These are phyloP conservation scores for Blastobotrys muscicola DNA, from an alignment of 805 yeast genomes.

Conservation along the genomic window DNA sequence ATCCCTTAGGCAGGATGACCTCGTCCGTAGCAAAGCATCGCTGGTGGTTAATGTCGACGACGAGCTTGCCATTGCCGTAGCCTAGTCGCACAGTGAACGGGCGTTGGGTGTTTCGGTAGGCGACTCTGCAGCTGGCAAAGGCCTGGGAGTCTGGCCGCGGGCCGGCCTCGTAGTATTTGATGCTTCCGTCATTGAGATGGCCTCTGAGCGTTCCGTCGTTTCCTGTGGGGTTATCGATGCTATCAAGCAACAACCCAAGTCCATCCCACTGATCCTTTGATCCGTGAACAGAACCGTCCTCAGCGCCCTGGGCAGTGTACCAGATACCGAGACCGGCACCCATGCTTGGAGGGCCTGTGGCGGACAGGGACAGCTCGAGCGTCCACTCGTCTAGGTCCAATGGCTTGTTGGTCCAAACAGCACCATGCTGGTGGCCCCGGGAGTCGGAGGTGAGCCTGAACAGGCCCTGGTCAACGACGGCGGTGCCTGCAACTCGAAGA, in stretches of 20 bases:
- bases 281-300: constrained; percentile 30
- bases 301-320: constrained; percentile 22
- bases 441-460: constrained; percentile 2
- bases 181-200: constrained; percentile 32
- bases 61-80: constrained; percentile 23
- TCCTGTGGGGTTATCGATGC: constrained; percentile 12
- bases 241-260: constrained; percentile 30
- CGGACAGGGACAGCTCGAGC: constrained; percentile 24
- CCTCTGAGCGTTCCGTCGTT: constrained; percentile 28
- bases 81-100: constrained; percentile 24
- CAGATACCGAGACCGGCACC: constrained; percentile 32
- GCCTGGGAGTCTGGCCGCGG: constrained; percentile 24
- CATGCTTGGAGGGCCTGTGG: constrained; percentile 23
- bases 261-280: constrained; percentile 32
- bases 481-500: no score
- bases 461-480: no score
- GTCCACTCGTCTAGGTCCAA: constrained; percentile 28
- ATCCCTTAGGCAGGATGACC: constrained; percentile 26
- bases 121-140: constrained; percentile 28
- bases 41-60: constrained; percentile 31
- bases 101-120: constrained; percentile 27
- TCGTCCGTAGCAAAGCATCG: constrained; percentile 27
- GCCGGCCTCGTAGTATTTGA: constrained; percentile 15
- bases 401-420: constrained; percentile 27
- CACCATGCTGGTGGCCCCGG: constrained; percentile 20